Evolutionary conservation across 2,329 filamentous ascomycete species (phyloP).

Genomic region (Aspergillus fischeri): DNA sequence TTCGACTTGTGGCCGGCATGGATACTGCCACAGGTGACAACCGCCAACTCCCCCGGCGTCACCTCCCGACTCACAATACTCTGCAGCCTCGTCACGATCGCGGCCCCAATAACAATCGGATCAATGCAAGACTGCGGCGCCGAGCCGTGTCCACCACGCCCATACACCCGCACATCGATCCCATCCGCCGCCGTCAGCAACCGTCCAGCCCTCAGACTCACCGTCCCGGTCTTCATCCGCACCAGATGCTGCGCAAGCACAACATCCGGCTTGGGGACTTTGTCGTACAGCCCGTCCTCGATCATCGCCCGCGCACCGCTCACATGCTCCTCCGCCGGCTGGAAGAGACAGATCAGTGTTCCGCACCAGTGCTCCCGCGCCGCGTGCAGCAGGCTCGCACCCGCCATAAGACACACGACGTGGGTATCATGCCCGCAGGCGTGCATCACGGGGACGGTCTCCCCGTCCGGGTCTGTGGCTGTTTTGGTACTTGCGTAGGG

Average conservation of each 20-base stretch:
- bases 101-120: conserved; percentile 43
- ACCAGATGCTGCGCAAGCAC: conserved; percentile 55
- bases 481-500: conserved; percentile 51
- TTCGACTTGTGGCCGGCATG: conserved; percentile 44
- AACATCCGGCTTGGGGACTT: conserved; percentile 53
- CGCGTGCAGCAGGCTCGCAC: conserved; percentile 47
- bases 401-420: conserved; percentile 55
- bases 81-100: conserved; percentile 41
- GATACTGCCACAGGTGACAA: conserved; percentile 45
- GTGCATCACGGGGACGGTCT: conserved; percentile 59
- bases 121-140: conserved; percentile 45
- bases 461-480: conserved; percentile 45
- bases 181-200: conserved; percentile 35
- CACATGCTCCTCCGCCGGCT: conserved; percentile 60
- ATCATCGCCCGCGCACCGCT: conserved; percentile 58
- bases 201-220: conserved; percentile 30
- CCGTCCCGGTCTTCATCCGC: conserved; percentile 32
- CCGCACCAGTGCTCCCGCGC: conserved; percentile 51
- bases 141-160: conserved; percentile 43
- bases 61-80: conserved; percentile 39
- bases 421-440: conserved; percentile 67
- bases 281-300: conserved; percentile 53
- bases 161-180: conserved; percentile 37
- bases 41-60: conserved; percentile 37
- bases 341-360: conserved; percentile 58